A percentile compares a stretch with the other conserved stretches of the same genome.
These are phyloP conservation scores for Nigrograna mackinnonii DNA, from an alignment of 2,329 filamentous ascomycete genomes.

Conservation along the genomic window DNA sequence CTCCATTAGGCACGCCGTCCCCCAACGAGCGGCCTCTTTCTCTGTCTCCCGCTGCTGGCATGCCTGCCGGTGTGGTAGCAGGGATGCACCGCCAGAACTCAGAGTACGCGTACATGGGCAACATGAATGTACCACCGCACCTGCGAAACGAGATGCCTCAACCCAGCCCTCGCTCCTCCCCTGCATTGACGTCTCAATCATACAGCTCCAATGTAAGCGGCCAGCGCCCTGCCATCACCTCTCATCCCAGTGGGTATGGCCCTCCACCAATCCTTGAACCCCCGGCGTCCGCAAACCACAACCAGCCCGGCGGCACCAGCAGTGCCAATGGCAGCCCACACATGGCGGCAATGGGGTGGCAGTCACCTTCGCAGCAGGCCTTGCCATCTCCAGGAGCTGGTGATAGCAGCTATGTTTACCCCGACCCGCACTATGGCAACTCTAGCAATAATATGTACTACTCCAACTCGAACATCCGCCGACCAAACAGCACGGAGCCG, in stretches of 20 bases:
- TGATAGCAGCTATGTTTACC: conserved; percentile 78
- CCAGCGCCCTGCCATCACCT: conserved; percentile 69
- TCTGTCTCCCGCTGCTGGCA: conserved; percentile 77
- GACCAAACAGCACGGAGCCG: conserved; percentile 73
- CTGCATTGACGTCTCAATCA: conserved; percentile 66
- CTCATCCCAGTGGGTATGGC: conserved; percentile 82
- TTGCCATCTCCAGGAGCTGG: conserved; percentile 71
- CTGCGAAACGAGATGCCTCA: conserved; percentile 76
- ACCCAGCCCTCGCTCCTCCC: conserved; percentile 68
- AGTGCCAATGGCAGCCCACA: conserved; percentile 87
- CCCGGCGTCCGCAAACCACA: conserved; percentile 76
- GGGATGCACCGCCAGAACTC: conserved; percentile 69
- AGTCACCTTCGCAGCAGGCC: conserved; percentile 76
- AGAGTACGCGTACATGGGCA: conserved; percentile 78
- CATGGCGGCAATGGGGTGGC: conserved; percentile 81
- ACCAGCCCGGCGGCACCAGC: conserved; percentile 58
- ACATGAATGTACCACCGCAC: conserved; percentile 79
- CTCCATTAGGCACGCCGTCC: conserved; percentile 79
- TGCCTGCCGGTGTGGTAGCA: conserved; percentile 65
- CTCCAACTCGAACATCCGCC: conserved; percentile 68
- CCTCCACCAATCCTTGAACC: conserved; percentile 83
- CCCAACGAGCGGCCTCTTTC: conserved; percentile 79
- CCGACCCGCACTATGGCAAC: conserved; percentile 69
- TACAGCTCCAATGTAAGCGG: conserved; percentile 58
- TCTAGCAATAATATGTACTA: conserved; percentile 71